Base-by-base conservation (phyloP, 108 stramenopile species). In the Stephanodiscus triporus region DNA sequence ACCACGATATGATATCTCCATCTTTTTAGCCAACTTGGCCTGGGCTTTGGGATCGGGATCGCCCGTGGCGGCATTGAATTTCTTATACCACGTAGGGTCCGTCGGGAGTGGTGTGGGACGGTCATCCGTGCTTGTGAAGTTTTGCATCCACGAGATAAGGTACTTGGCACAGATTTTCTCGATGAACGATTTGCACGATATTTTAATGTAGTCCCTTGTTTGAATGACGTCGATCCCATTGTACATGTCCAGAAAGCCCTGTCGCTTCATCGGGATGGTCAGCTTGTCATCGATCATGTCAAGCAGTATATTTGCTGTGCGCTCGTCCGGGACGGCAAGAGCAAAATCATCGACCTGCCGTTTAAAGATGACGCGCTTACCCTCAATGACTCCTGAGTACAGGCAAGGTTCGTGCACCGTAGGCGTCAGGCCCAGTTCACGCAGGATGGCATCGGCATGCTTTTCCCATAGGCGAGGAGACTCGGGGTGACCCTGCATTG, bases 221-320 rank as follows among this genome's bases (percentile, higher is more conserved):
- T 85, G 80, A 16, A 38, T 6, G 30, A 85, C 36, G 50, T 85
- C 72, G 2, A 78, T 63, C 13, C 81, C 73, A 68, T 74, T 82
- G 54, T 47, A 85, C 22, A 72, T 68, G 16, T n/a, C 26, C 22
- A 73, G 23, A 7, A 78, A 47, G 4, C 80, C 80, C 22, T 70
- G 43, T 14, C 68, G 51, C 9, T 72, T 72, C 29, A 80, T 50
- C 6, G 75, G 75, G 14, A 70, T 76, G 3, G 23, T 36, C 4
- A 70, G 37, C n/a, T 54, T 14, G 11, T 19, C 56, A 45, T 70
- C 68, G 37, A 70, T 58, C 11, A 29, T 9, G 20, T 70, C 68
- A 0, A 20, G 53, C 1, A 58, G 9, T 0, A 24, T 70, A 51
- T 40, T 26, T 0, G 56, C 55, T 27, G 50, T 58, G 4, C 24